phyloP scores from a whole-genome alignment of 495 filamentous ascomycete genomes.

The Tirmania nivea region DNA sequence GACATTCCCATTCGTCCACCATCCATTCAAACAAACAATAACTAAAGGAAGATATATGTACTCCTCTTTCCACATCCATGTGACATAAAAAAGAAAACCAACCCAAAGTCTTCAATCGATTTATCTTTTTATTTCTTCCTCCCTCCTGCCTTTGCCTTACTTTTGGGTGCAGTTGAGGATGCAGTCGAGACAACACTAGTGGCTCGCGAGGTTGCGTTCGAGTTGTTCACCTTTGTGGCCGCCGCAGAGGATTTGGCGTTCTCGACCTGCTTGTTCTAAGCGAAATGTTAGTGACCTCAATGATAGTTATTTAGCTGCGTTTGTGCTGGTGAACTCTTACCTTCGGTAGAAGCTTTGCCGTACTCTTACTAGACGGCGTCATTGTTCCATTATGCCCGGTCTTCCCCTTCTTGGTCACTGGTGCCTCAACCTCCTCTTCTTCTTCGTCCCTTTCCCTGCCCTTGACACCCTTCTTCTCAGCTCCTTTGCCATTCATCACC shows the following conservation, averaged over 20 bases:
- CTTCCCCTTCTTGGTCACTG: not conserved
- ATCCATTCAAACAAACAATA: too few species aligned
- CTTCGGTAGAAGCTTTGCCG: not conserved
- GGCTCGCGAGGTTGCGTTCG: not conserved
- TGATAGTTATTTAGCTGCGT: not conserved
- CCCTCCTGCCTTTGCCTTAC: not conserved
- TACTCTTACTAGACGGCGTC: not conserved
- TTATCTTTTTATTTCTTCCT: constrained; percentile 2
- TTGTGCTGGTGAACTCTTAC: not conserved
- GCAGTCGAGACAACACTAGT: not conserved
- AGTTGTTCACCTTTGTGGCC: not conserved
- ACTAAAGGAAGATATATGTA: too few species aligned
- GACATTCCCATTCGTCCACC: too few species aligned
- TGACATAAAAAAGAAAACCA: too few species aligned
- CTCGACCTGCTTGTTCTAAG: not conserved
- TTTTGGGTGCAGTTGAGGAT: not conserved
- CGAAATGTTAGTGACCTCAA: not conserved
- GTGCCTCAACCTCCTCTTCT: not conserved
- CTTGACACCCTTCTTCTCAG: constrained; percentile 26
- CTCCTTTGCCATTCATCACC: constrained; percentile 76
- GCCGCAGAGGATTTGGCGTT: not conserved
- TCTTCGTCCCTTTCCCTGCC: not conserved
- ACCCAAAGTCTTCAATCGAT: too few species aligned
- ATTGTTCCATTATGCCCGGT: not conserved
- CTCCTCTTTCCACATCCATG: too few species aligned